Conservation (phyloP, 495 filamentous ascomycete genomes). For the Penicillium arizonense region DNA sequence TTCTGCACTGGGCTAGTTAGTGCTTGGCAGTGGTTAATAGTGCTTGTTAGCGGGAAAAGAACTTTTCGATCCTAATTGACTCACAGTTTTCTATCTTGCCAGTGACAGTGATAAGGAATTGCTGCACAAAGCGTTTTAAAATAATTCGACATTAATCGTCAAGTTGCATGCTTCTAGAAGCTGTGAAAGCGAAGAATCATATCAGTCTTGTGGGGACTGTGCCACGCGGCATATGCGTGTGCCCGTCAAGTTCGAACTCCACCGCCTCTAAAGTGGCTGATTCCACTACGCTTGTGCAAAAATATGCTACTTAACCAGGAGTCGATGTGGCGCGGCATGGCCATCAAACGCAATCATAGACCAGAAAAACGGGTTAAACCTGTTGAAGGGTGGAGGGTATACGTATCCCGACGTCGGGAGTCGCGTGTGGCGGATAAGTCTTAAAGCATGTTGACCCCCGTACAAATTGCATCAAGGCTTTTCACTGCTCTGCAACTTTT, state of each 20-base stretch:
- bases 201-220: constrained; percentile 8
- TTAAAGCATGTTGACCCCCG: background rate
- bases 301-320: constrained; percentile 1
- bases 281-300: background rate
- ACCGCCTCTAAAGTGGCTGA: background rate
- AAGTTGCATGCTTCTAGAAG: too few species aligned
- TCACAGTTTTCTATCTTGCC: background rate
- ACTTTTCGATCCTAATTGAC: too few species aligned
- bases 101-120: background rate
- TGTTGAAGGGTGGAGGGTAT: background rate
- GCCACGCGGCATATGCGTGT: constrained; percentile 19
- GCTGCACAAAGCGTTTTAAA: background rate
- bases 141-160: background rate
- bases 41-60: too few species aligned
- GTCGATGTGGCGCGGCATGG: background rate
- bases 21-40: too few species aligned
- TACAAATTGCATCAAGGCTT: too few species aligned
- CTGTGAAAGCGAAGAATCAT: too few species aligned
- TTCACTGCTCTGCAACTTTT: background rate
- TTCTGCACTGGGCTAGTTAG: too few species aligned
- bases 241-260: background rate
- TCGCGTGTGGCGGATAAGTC: background rate
- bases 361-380: background rate
- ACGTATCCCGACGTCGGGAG: background rate
- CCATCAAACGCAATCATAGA: constrained; percentile 2